These are phyloP conservation scores for Quercus lobata DNA, from an alignment of 331 rosid genomes.

Conservation along the genomic window DNA sequence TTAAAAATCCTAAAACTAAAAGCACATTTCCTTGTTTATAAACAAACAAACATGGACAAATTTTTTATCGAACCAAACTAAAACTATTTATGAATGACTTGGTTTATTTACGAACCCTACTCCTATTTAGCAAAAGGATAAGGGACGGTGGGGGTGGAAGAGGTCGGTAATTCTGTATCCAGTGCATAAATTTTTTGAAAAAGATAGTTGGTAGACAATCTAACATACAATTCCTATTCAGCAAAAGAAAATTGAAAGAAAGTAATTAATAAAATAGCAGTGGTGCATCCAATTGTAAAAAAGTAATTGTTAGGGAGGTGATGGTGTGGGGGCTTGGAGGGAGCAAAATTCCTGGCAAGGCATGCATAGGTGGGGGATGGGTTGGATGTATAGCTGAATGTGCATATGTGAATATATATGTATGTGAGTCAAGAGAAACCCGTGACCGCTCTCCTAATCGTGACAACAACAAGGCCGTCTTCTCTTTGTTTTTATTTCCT, in stretches of 20 bases:
- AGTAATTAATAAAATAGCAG: neutral
- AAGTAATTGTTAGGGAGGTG: slow-evolving; percentile 28
- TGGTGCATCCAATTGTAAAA: slow-evolving; percentile 6
- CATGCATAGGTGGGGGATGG: slow-evolving; percentile 13
- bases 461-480: slow-evolving; percentile 33
- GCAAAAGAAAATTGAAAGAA: neutral
- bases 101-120: too few species aligned
- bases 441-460: slow-evolving; percentile 53
- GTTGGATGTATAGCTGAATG: neutral
- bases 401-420: neutral
- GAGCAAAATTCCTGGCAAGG: slow-evolving; percentile 16
- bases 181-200: too few species aligned
- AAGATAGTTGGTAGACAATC: too few species aligned
- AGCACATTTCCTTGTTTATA: too few species aligned
- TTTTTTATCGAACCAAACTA: too few species aligned
- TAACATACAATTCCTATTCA: neutral
- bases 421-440: slow-evolving; percentile 71
- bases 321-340: slow-evolving; percentile 27
- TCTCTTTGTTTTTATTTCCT: slow-evolving; percentile 8
- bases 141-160: too few species aligned
- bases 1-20: too few species aligned
- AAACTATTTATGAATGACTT: too few species aligned
- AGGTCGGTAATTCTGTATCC: too few species aligned
- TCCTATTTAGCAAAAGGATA: too few species aligned
- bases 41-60: too few species aligned